phyloP scores from a whole-genome alignment of 139 green algal species.

The Cymbomonas tetramitiformis region DNA sequence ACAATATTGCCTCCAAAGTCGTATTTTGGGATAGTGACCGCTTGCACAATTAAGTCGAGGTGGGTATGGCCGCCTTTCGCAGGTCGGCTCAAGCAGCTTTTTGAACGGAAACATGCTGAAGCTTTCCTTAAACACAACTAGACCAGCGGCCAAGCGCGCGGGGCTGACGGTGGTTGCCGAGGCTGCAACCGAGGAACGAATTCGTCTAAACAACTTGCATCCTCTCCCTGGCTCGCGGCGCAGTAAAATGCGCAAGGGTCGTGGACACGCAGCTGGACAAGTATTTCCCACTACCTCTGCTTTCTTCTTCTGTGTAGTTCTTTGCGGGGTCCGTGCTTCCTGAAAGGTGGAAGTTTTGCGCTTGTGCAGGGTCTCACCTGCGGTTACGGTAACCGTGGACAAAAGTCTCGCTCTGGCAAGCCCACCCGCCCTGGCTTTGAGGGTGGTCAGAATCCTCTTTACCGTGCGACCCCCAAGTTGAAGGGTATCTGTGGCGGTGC shows the following conservation, averaged over 20 bases:
- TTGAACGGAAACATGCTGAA: no score
- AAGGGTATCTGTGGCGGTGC: constrained; percentile 89
- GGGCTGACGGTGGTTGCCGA: no score
- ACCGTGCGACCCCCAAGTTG: constrained; percentile 88
- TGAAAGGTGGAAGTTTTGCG: no score
- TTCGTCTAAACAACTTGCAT: constrained; percentile 75
- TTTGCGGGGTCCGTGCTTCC: no score
- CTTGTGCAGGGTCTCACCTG: constrained; percentile 63
- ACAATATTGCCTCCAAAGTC: no score
- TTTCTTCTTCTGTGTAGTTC: background rate
- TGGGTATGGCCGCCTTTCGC: no score
- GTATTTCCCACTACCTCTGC: constrained; percentile 21
- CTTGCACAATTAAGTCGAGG: no score
- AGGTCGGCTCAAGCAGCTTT: no score
- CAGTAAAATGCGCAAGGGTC: constrained; percentile 70
- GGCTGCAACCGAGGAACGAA: constrained; percentile 47
- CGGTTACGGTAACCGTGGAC: constrained; percentile 88
- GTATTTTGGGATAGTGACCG: no score
- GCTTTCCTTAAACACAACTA: no score
- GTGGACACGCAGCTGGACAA: constrained; percentile 80
- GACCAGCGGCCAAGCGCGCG: no score
- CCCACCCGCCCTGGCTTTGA: constrained; percentile 80
- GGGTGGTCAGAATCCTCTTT: constrained; percentile 90
- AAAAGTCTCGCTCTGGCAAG: constrained; percentile 79
- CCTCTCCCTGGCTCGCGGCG: constrained; percentile 61